phyloP scores from a whole-genome alignment of 768 basidiomycete species.

The Crepidotus variabilis region DNA sequence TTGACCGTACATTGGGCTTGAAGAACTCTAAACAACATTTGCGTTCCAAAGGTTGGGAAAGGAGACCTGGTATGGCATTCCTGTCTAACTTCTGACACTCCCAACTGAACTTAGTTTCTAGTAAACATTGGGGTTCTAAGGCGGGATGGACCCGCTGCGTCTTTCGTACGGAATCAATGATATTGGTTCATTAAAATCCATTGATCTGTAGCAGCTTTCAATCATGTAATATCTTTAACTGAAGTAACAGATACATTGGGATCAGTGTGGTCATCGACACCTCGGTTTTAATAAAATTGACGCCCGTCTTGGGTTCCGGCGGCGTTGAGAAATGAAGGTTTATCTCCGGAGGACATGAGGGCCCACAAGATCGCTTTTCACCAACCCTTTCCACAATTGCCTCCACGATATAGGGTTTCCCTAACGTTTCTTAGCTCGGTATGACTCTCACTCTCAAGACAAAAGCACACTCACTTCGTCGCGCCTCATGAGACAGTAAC shows the following conservation, averaged over 20 bases:
- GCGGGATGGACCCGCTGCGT: constrained; percentile 45
- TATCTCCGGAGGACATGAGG: constrained; percentile 52
- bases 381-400: constrained; percentile 65
- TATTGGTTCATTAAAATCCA: neutral
- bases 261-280: no score
- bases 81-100: neutral
- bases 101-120: constrained; percentile 16
- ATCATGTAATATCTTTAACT: no score
- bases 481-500: constrained; percentile 68
- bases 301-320: no score
- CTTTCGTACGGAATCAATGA: constrained; percentile 41
- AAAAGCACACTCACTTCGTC: constrained; percentile 51
- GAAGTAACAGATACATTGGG: no score
- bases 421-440: constrained; percentile 24
- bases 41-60: constrained; percentile 49
- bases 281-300: no score
- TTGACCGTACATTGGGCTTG: constrained; percentile 47
- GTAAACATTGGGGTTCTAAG: constrained; percentile 58
- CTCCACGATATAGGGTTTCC: constrained; percentile 81
- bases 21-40: constrained; percentile 30
- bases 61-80: constrained; percentile 46
- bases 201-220: neutral
- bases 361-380: constrained; percentile 46
- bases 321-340: neutral
- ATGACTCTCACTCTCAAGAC: neutral